phyloP scores from a whole-genome alignment of 192 early-diverging fungal species.

The Umbelopsis sp. region DNA sequence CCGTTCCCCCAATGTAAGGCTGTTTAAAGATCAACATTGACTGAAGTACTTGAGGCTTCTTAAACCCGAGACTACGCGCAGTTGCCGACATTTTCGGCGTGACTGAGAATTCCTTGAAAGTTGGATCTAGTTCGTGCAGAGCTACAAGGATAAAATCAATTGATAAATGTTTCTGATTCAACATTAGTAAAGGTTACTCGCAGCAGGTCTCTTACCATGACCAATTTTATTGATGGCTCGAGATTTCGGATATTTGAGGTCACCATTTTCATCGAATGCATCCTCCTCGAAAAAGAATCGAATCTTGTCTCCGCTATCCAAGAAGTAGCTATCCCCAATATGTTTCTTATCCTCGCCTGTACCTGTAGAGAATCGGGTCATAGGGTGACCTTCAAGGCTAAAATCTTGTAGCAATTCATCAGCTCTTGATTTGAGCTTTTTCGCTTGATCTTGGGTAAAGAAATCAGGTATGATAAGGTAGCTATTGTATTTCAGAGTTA shows the following conservation, averaged over 20 bases:
- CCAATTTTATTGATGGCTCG: slow-evolving; percentile 89
- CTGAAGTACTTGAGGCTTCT: slow-evolving; percentile 78
- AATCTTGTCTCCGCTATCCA: slow-evolving; percentile 80
- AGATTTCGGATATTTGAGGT: slow-evolving; percentile 61
- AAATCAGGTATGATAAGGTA: slow-evolving; percentile 70
- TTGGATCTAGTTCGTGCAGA: slow-evolving; percentile 79
- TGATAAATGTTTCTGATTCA: not conserved
- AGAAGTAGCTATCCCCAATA: slow-evolving; percentile 88
- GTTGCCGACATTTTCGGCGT: slow-evolving; percentile 53
- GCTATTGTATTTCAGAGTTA: slow-evolving; percentile 25
- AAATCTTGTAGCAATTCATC: slow-evolving; percentile 61
- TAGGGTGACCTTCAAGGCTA: slow-evolving; percentile 70
- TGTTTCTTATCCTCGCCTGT: slow-evolving; percentile 54
- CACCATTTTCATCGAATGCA: slow-evolving; percentile 69
- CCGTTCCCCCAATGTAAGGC: slow-evolving; percentile 62
- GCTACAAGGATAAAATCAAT: slow-evolving; percentile 30
- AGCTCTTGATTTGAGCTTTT: slow-evolving; percentile 47
- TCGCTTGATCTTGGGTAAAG: slow-evolving; percentile 52
- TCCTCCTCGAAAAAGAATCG: slow-evolving; percentile 89
- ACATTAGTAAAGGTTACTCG: not conserved
- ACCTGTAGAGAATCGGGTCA: slow-evolving; percentile 79
- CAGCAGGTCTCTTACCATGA: slow-evolving; percentile 57
- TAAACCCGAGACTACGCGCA: slow-evolving; percentile 61
- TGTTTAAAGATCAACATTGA: slow-evolving; percentile 90
- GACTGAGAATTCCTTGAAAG: slow-evolving; percentile 70